Percentiles rank a stretch among this genome's conserved stretches.
phyloP scores from a whole-genome alignment of 768 basidiomycete genomes.

The Gautieria morchelliformis region DNA sequence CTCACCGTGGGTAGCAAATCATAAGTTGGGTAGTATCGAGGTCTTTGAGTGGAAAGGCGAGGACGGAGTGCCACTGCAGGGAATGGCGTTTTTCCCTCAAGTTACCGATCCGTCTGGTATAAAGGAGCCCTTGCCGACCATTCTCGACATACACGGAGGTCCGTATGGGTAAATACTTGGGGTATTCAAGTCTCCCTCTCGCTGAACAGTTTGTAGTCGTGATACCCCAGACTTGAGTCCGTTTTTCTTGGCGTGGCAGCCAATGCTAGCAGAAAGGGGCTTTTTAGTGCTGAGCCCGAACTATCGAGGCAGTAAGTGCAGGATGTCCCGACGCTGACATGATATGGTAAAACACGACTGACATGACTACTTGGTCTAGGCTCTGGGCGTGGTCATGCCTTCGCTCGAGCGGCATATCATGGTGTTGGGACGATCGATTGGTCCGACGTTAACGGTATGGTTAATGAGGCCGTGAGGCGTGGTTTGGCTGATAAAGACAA shows the following conservation, averaged over 20 bases:
- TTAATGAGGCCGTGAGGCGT: slow-evolving; percentile 9
- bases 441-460: slow-evolving; percentile 11
- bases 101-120: slow-evolving; percentile 1
- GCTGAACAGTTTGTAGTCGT: not conserved
- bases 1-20: slow-evolving; percentile 2
- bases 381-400: slow-evolving; percentile 8
- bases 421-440: slow-evolving; percentile 11
- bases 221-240: slow-evolving; percentile 2
- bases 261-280: slow-evolving; percentile 3
- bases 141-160: slow-evolving; percentile 10
- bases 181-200: not conserved
- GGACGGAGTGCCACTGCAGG: slow-evolving; percentile 9
- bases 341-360: not conserved
- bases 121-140: slow-evolving; percentile 7
- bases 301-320: slow-evolving; percentile 11
- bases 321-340: not conserved
- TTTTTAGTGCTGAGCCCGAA: slow-evolving; percentile 9
- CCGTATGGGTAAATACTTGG: slow-evolving; percentile 5
- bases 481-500: slow-evolving; percentile 8
- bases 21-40: not conserved
- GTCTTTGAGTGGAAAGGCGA: slow-evolving; percentile 6
- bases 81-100: slow-evolving; percentile 6
- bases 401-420: slow-evolving; percentile 6
- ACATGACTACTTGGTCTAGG: not conserved
- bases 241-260: not conserved